A percentile compares a stretch with the other conserved stretches of the same genome.
Conservation (phyloP, 129 eudicot genomes). For the Chrysanthemum seticuspe region DNA sequence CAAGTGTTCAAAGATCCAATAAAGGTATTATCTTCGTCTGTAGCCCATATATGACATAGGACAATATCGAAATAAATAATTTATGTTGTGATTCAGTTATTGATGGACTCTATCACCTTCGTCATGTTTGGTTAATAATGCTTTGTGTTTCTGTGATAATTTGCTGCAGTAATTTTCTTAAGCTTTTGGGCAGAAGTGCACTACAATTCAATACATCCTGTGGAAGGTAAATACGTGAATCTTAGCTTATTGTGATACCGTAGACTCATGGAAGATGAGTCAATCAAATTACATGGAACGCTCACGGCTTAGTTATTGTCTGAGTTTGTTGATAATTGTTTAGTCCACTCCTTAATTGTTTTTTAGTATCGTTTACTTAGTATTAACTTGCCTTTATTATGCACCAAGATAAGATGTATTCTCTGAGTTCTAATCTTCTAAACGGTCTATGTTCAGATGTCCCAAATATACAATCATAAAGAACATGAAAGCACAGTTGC, state of each 20-base stretch:
- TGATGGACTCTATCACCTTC: constrained; percentile 8
- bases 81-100: neutral
- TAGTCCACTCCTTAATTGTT: too few species aligned
- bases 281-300: too few species aligned
- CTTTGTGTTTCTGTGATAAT: constrained; percentile 14
- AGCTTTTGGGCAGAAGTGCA: constrained; percentile 99
- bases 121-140: constrained; percentile 17
- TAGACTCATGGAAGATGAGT: constrained; percentile 3
- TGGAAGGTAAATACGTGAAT: constrained; percentile 55
- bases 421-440: constrained; percentile 16
- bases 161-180: constrained; percentile 65
- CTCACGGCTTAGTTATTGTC: too few species aligned
- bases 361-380: constrained; percentile 10
- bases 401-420: constrained; percentile 3
- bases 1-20: constrained; percentile 68
- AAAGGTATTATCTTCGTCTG: constrained; percentile 50
- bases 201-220: constrained; percentile 93
- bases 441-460: constrained; percentile 25
- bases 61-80: neutral
- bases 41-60: neutral
- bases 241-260: neutral
- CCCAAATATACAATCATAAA: constrained; percentile 25
- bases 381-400: neutral
- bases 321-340: too few species aligned
- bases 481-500: constrained; percentile 18